Evolutionary conservation across 306 rosid genomes (phyloP).

Genomic region (Nissolia schottii): DNA sequence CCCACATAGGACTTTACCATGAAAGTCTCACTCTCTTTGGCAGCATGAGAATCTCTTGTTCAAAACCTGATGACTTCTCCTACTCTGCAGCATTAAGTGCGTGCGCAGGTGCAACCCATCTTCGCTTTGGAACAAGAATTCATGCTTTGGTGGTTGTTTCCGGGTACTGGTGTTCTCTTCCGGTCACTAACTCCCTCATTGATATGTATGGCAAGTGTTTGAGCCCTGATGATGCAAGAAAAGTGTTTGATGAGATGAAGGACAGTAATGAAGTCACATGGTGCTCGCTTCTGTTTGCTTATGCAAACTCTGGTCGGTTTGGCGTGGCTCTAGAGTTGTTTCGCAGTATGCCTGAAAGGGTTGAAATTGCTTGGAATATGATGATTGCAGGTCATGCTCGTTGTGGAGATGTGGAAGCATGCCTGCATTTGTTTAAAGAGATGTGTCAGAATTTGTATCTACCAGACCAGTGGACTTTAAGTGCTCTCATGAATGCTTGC

Average conservation of each 20-base stretch:
- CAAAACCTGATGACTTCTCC: conserved; percentile 53
- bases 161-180: conserved; percentile 53
- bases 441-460: conserved; percentile 45
- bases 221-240: conserved; percentile 45
- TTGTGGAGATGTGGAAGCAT: conserved; percentile 46
- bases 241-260: conserved; percentile 59
- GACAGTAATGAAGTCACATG: conserved; percentile 56
- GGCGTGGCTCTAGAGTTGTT: conserved; percentile 44
- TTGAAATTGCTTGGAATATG: conserved; percentile 70
- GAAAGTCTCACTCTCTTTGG: conserved; percentile 48
- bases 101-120: conserved; percentile 42
- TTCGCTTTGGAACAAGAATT: conserved; percentile 39
- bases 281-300: conserved; percentile 74
- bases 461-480: conserved; percentile 75
- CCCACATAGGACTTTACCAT: conserved; percentile 48
- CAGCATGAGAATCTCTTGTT: conserved; percentile 43
- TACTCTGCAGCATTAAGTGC: conserved; percentile 54
- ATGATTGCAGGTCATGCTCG: conserved; percentile 55
- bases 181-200: conserved; percentile 53
- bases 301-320: conserved; percentile 41
- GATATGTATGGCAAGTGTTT: conserved; percentile 82
- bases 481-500: conserved; percentile 66
- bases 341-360: conserved; percentile 52
- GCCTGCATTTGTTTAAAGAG: conserved; percentile 52
- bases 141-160: conserved; percentile 50